Percentiles rank a stretch among this genome's conserved stretches.
These are phyloP conservation scores for Capsella rubella DNA, from an alignment of 441 rosid species.

Conservation along the genomic window DNA sequence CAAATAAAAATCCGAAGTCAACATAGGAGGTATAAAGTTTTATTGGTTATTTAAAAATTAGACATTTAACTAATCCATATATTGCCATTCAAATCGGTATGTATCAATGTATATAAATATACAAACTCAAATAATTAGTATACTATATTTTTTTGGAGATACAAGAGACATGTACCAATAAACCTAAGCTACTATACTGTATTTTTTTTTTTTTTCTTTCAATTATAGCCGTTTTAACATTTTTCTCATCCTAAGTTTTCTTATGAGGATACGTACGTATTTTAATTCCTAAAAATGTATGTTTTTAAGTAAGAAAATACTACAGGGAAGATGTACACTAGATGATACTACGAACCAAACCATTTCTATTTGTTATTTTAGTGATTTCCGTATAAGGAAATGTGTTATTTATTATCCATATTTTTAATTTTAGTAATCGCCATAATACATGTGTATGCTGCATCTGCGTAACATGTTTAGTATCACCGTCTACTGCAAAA, in stretches of 20 bases:
- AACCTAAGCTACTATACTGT: not conserved
- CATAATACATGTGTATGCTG: slow-evolving; percentile 22
- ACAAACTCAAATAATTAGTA: not conserved
- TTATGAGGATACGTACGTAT: not conserved
- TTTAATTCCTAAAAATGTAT: not conserved
- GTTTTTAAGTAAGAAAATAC: not conserved
- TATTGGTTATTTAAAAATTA: not conserved
- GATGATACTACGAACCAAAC: not conserved
- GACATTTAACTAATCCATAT: not conserved
- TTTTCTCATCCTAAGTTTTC: not conserved
- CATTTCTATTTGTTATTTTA: not conserved
- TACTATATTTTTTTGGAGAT: not conserved
- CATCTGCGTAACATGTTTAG: slow-evolving; percentile 33
- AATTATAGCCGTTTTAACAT: not conserved
- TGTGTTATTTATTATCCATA: slow-evolving; percentile 5
- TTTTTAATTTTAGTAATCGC: not conserved
- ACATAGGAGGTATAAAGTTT: not conserved
- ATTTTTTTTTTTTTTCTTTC: not conserved
- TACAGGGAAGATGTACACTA: not conserved
- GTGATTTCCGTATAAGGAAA: not conserved
- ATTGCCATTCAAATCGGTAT: slow-evolving; percentile 4
- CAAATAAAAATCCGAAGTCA: slow-evolving; percentile 13
- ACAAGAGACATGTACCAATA: not conserved
- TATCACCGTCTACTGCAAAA: slow-evolving; percentile 17
- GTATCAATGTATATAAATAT: not conserved